These are phyloP conservation scores for Phytophthora idaei DNA, from an alignment of 352 stramenopile species.

Conservation along the genomic window DNA sequence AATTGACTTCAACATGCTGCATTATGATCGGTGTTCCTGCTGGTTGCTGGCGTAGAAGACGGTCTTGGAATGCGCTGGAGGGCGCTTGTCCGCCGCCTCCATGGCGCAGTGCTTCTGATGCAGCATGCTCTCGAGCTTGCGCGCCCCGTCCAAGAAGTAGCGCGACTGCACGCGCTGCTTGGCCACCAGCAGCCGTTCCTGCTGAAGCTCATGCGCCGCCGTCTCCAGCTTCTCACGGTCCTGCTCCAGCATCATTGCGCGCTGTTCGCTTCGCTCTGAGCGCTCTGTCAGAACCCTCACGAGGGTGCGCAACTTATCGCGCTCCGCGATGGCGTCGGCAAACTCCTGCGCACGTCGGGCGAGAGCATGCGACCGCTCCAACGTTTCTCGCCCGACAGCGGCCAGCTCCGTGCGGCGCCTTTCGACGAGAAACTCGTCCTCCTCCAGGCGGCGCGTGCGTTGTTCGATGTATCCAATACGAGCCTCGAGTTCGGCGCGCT, in stretches of 20 bases:
- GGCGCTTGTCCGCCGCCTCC: slow-evolving; percentile 24
- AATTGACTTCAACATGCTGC: slow-evolving; percentile 24
- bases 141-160: slow-evolving; percentile 71
- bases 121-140: slow-evolving; percentile 64
- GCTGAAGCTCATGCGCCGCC: slow-evolving; percentile 59
- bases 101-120: slow-evolving; percentile 55
- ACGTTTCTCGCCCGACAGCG: slow-evolving; percentile 62
- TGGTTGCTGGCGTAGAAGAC: slow-evolving; percentile 24
- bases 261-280: slow-evolving; percentile 42
- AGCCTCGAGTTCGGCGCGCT: slow-evolving; percentile 61
- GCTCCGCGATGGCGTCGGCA: slow-evolving; percentile 39
- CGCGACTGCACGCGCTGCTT: slow-evolving; percentile 81
- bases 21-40: slow-evolving; percentile 9
- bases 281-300: slow-evolving; percentile 44
- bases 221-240: slow-evolving; percentile 61
- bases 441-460: slow-evolving; percentile 49
- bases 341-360: slow-evolving; percentile 47
- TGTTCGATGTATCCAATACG: slow-evolving; percentile 54
- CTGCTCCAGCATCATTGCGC: slow-evolving; percentile 41
- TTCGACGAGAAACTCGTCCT: slow-evolving; percentile 53
- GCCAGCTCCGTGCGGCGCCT: slow-evolving; percentile 58
- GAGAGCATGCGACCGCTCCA: slow-evolving; percentile 61
- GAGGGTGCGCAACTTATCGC: slow-evolving; percentile 45
- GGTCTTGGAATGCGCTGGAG: slow-evolving; percentile 1
- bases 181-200: slow-evolving; percentile 68